A percentile compares a stretch with the other conserved stretches of the same genome.
phyloP scores from a whole-genome alignment of 495 filamentous ascomycete species.

The Tetracladium setigerum region DNA sequence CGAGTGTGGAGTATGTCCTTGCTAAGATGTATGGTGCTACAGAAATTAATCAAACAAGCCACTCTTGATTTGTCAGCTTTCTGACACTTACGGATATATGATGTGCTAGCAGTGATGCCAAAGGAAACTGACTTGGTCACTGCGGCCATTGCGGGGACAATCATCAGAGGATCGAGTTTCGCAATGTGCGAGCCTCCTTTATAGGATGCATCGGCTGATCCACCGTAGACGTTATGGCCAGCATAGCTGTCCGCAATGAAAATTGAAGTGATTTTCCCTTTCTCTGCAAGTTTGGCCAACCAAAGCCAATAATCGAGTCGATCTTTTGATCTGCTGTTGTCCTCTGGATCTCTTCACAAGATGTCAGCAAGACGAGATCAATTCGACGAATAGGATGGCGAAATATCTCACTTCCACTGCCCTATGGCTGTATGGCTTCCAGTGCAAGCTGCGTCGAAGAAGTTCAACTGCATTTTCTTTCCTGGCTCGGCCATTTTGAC shows the following conservation, averaged over 20 bases:
- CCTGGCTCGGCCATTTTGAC: slow-evolving; percentile 2
- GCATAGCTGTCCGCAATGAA: slow-evolving; percentile 7
- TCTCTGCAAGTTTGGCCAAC: slow-evolving; percentile 5
- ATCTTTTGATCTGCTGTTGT: background rate
- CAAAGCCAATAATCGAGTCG: slow-evolving; percentile 2
- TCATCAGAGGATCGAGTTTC: slow-evolving; percentile 11
- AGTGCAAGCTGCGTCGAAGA: slow-evolving; percentile 9
- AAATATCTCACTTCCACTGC: slow-evolving; percentile 7
- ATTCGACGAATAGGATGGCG: no score
- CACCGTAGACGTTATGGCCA: slow-evolving; percentile 8
- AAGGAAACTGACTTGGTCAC: slow-evolving; percentile 15
- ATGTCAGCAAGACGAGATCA: no score
- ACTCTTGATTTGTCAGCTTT: background rate
- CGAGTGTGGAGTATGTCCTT: slow-evolving; percentile 14
- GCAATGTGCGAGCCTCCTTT: slow-evolving; percentile 1
- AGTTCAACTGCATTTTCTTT: slow-evolving; percentile 10
- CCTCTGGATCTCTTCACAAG: background rate
- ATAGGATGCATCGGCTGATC: background rate
- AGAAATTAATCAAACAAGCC: background rate
- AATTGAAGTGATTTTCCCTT: slow-evolving; percentile 5
- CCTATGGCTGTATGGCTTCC: slow-evolving; percentile 7
- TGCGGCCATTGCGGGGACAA: slow-evolving; percentile 12
- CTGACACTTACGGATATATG: slow-evolving; percentile 1
- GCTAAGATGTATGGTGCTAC: slow-evolving; percentile 11
- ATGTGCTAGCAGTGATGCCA: slow-evolving; percentile 11